phyloP scores from a whole-genome alignment of 345 rosid genomes.

The Moricandia arvensis region DNA sequence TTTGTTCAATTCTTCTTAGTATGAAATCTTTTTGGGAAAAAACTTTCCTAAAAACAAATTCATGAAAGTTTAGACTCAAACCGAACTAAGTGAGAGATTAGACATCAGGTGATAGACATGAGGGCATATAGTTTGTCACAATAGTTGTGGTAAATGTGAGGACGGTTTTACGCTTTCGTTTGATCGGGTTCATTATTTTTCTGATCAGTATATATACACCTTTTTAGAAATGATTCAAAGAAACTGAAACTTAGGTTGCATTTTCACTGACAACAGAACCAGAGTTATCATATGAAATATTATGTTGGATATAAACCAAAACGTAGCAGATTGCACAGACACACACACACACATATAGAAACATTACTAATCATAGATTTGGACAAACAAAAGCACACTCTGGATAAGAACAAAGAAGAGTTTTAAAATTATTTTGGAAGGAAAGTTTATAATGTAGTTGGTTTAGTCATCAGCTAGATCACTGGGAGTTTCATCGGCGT shows the following conservation, averaged over 20 bases:
- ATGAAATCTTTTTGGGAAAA: no score
- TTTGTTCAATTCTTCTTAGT: no score
- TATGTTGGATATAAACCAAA: not conserved
- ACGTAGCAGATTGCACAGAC: not conserved
- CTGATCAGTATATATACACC: not conserved
- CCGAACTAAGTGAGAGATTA: no score
- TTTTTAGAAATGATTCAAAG: not conserved
- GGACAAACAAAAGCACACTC: slow-evolving; percentile 17
- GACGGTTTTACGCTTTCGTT: not conserved
- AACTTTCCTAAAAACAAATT: no score
- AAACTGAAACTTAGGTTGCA: not conserved
- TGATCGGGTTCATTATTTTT: not conserved
- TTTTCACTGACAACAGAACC: not conserved
- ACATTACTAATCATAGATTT: not conserved
- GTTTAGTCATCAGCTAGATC: slow-evolving; percentile 86
- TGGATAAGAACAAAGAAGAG: slow-evolving; percentile 1
- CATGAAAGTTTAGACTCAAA: no score
- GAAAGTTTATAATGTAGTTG: not conserved
- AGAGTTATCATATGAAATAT: not conserved
- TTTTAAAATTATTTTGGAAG: not conserved
- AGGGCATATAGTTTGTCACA: no score
- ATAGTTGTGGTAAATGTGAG: not conserved
- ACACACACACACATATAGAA: not conserved
- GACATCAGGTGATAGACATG: no score
- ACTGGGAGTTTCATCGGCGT: slow-evolving; percentile 70